A percentile compares a stretch with the other conserved stretches of the same genome.
phyloP scores from a whole-genome alignment of 306 rosid genomes.

The Phaseolus lunatus region DNA sequence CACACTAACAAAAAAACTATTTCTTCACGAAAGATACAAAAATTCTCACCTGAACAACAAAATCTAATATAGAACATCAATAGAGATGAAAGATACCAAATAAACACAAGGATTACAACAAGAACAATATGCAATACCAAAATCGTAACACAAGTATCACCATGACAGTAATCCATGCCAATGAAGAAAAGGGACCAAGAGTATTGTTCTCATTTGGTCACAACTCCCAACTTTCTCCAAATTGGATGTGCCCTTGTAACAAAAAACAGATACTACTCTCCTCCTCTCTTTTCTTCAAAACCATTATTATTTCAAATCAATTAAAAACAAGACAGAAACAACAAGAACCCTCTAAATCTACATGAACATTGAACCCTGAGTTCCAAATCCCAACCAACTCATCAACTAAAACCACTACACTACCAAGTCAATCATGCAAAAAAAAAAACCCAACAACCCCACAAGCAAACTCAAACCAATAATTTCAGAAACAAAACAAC shows the following conservation, averaged over 20 bases:
- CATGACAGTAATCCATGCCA: slow-evolving; percentile 16
- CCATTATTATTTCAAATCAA: not conserved
- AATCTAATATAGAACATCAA: not conserved
- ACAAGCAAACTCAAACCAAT: not conserved
- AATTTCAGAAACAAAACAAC: slow-evolving; percentile 21
- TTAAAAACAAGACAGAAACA: slow-evolving; percentile 2
- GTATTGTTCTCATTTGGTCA: slow-evolving; percentile 1
- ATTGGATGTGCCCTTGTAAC: not conserved
- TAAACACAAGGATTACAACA: slow-evolving; percentile 23
- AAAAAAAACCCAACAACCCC: slow-evolving; percentile 24
- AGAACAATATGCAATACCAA: not conserved
- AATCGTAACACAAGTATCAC: not conserved
- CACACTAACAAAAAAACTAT: not conserved
- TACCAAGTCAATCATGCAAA: slow-evolving; percentile 31
- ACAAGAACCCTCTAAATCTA: slow-evolving; percentile 17
- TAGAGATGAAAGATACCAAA: slow-evolving; percentile 9
- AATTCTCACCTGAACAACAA: not conserved
- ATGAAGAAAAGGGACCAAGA: slow-evolving; percentile 11
- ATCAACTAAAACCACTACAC: not conserved
- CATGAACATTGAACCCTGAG: slow-evolving; percentile 3
- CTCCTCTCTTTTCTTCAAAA: not conserved
- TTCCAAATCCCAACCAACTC: slow-evolving; percentile 5
- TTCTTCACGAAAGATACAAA: not conserved
- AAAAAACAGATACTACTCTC: not conserved
- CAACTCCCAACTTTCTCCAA: not conserved